Conservation (phyloP, 1,284 basidiomycete species). For the Sanghuangporus baumii region DNA sequence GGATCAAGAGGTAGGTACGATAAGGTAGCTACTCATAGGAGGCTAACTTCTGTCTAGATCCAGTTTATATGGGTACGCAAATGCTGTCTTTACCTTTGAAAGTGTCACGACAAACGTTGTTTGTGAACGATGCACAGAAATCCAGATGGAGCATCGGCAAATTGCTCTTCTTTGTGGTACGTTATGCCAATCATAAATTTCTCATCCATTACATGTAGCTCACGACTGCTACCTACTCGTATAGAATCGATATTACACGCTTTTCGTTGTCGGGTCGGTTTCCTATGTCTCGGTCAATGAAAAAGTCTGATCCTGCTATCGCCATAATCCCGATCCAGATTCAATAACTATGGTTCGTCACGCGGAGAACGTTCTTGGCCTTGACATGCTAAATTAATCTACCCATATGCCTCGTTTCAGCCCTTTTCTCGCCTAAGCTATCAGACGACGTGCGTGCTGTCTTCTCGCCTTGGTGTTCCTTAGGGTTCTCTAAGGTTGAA, state of each 20-base stretch:
- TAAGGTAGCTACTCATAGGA: background rate
- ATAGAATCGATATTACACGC: conserved; percentile 52
- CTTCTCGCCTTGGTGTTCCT: background rate
- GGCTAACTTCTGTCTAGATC: conserved; percentile 29
- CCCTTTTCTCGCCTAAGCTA: conserved; percentile 29
- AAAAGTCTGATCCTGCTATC: background rate
- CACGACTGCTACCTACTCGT: background rate
- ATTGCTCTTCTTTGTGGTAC: conserved; percentile 43
- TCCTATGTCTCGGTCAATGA: background rate
- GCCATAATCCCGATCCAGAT: conserved; percentile 25
- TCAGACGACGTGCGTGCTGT: conserved; percentile 28
- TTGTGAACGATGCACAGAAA: conserved; percentile 27
- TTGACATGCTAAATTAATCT: too few relatives aligned
- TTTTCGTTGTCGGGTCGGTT: conserved; percentile 44
- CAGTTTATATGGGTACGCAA: conserved; percentile 46
- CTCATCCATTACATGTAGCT: background rate
- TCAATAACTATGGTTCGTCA: conserved; percentile 44
- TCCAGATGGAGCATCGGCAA: conserved; percentile 49
- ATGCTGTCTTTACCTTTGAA: background rate
- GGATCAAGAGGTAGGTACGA: conserved; percentile 42
- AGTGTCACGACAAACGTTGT: background rate
- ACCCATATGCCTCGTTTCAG: conserved; percentile 19
- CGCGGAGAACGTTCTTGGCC: background rate
- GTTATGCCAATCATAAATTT: conserved; percentile 17
- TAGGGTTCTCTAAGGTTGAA: background rate